phyloP scores from a whole-genome alignment of 352 stramenopile species.

The Globisporangium heterothallicum region DNA sequence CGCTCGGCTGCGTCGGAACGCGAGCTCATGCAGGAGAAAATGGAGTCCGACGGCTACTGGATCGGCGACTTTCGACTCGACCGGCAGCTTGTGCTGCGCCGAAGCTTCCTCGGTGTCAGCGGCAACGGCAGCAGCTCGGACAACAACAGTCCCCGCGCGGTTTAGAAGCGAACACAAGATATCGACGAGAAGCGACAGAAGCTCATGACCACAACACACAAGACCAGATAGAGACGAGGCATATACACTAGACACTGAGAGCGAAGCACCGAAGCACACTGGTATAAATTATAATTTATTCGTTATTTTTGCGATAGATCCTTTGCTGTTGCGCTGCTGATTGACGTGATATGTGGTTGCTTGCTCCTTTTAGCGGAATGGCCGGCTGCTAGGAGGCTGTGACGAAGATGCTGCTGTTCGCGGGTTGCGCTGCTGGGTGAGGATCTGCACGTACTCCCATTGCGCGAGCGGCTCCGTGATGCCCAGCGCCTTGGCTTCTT shows the following conservation, averaged over 20 bases:
- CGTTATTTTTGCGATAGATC: slow-evolving; percentile 8
- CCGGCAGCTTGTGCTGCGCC: slow-evolving; percentile 31
- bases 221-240: not conserved
- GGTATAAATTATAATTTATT: slow-evolving; percentile 8
- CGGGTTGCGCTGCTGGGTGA: slow-evolving; percentile 9
- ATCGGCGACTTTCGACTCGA: slow-evolving; percentile 66
- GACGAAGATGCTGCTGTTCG: too few species aligned
- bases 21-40: slow-evolving; percentile 46
- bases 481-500: slow-evolving; percentile 29
- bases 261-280: slow-evolving; percentile 8
- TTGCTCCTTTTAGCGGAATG: too few species aligned
- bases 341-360: too few species aligned
- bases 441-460: slow-evolving; percentile 35
- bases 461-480: slow-evolving; percentile 28
- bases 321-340: slow-evolving; percentile 11
- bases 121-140: slow-evolving; percentile 5
- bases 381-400: too few species aligned
- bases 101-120: slow-evolving; percentile 7
- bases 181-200: too few species aligned
- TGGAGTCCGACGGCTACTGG: slow-evolving; percentile 71
- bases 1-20: slow-evolving; percentile 27
- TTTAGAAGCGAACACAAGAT: not conserved
- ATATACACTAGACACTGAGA: not conserved
- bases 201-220: not conserved
- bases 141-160: slow-evolving; percentile 8